Evolutionary conservation across 345 rosid species (phyloP), one percentile per base, ranked within the genome.

Genomic region (Bruguiera sexangula): DNA sequence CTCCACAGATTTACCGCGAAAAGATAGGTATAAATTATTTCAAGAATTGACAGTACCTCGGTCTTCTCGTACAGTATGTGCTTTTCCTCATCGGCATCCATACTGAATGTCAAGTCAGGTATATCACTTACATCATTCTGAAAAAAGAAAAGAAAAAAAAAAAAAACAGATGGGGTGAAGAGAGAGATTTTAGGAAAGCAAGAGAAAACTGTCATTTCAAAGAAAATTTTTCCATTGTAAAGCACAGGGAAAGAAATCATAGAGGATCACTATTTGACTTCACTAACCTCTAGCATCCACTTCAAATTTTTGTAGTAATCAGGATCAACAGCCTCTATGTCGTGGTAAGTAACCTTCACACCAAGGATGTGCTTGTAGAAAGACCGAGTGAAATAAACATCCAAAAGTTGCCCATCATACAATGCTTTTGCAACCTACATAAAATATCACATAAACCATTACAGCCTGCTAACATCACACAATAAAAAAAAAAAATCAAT

Each of bases 321-420:
- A 68, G 98, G 98, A 81, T 94, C 98, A 76, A 94, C 97, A 56
- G 98, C 97, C 85, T 94, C 98, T 71, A 94, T 94, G 79, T 94
- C 97, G 83, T 94, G 97, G 77, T 94, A 94, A 34, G 98, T 94
- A 79, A 94, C 98, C 84, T 94, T 94, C 51, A 88, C 93, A 55
- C 90, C 97, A 60, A 94, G 93, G 63, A 94, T 94, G 79, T 94
- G 97, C 82, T 89, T 91, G 73, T 94, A 94, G 78, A 94, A 91
- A 71, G 98, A 94, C 62, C 98, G 87, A 21, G 97, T 94, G 68
- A 94, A 91, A 80, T 94, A 87, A 62, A 94, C 97, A 85, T 94
- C 98, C 84, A 94, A 86, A 70, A 91, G 98, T 73, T 94, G 97
- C 68, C 96, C 97, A 82, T 94, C 98, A 83, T 83, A 91, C 71